phyloP scores from a whole-genome alignment of 768 basidiomycete species.

The Lentinula boryana region DNA sequence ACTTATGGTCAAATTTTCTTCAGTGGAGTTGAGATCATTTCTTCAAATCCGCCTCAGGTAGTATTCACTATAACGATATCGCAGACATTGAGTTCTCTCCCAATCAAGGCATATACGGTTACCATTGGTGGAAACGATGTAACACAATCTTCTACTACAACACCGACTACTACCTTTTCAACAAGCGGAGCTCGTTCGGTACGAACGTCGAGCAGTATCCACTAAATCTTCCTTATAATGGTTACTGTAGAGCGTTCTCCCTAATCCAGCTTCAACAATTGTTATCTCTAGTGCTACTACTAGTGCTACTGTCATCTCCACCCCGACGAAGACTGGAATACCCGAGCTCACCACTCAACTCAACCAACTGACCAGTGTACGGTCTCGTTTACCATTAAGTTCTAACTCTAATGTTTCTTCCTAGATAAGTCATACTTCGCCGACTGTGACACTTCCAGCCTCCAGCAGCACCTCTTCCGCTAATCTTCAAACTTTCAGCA shows the following conservation, averaged over 20 bases:
- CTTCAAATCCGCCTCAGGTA: neutral
- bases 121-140: neutral
- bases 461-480: neutral
- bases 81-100: neutral
- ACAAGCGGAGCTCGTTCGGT: neutral
- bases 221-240: neutral
- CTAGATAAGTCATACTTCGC: neutral
- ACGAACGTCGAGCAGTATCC: neutral
- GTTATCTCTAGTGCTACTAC: neutral
- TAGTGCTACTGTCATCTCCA: neutral
- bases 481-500: conserved; percentile 1
- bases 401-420: neutral
- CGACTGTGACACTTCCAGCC: neutral
- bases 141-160: neutral
- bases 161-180: neutral
- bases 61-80: neutral
- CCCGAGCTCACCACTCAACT: neutral
- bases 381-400: neutral
- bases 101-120: neutral
- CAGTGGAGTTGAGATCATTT: neutral
- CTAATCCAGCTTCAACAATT: neutral
- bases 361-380: neutral
- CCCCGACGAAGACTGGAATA: neutral
- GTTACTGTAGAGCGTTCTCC: neutral
- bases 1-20: neutral